Evolutionary conservation across 345 rosid genomes (phyloP).

Genomic region (Carallia brachiata): DNA sequence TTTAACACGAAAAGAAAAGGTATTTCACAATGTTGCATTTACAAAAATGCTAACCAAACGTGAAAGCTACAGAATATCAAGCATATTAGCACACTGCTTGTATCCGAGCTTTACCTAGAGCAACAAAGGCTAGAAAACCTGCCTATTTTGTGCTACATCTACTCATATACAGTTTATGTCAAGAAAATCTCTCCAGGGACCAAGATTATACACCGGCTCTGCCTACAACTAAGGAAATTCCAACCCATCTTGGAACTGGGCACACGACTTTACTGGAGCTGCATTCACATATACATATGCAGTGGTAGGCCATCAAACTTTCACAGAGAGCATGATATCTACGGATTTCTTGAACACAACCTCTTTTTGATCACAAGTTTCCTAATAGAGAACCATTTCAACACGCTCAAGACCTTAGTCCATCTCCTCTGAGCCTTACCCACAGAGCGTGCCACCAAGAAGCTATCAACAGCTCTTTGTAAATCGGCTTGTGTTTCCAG

Average conservation of each 20-base stretch:
- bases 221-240: neutral
- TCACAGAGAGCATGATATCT: conserved; percentile 26
- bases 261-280: conserved; percentile 23
- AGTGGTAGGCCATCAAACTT: neutral
- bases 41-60: conserved; percentile 4
- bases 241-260: conserved; percentile 12
- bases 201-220: conserved; percentile 2
- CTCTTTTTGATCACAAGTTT: conserved; percentile 47
- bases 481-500: conserved; percentile 58
- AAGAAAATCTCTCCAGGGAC: conserved; percentile 9
- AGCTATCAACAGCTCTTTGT: conserved; percentile 56
- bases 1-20: neutral
- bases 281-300: conserved; percentile 5
- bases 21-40: conserved; percentile 5
- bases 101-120: conserved; percentile 15
- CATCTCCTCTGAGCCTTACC: conserved; percentile 79
- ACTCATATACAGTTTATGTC: conserved; percentile 18
- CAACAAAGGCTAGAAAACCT: conserved; percentile 6
- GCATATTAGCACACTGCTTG: neutral
- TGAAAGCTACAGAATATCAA: conserved; percentile 16
- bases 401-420: conserved; percentile 76
- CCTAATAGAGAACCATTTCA: conserved; percentile 73
- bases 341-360: conserved; percentile 26
- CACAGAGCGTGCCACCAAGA: conserved; percentile 43
- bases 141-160: conserved; percentile 15